Evolutionary conservation across 2,329 filamentous ascomycete species (phyloP), one percentile per base, ranked within the genome.

Genomic region (Aspergillus melleus): DNA sequence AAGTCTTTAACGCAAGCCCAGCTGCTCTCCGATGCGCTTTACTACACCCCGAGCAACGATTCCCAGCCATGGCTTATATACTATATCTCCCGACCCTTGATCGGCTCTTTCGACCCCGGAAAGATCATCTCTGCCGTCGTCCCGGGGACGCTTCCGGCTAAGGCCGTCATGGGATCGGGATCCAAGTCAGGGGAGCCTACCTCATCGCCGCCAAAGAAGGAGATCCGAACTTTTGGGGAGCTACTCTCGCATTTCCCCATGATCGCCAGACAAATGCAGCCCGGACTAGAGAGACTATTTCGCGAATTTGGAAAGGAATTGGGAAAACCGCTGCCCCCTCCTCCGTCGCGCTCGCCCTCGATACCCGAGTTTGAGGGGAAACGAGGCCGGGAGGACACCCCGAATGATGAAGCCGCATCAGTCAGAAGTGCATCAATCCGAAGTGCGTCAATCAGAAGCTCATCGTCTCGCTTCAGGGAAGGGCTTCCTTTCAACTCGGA

Each of bases 191-290:
- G 73, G 55, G 66, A 79, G 74, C 66, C 74, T n/a, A 62, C 73
- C 24, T 68, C 73, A 6, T 68, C 73, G 8, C 72, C 74, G n/a
- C 69, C 72, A 5, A 97, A 96, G 79, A 97, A 96, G 76, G 91
- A 96, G 61, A 90, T 99, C 73, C 92, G 88, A 76, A 91, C 86
- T 36, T 99, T 99, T 72, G 88, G 90, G 61, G 95, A 98, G 65
- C 83, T 99, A 14, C 83, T 99, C 47, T 90, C 91, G 66, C 88
- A 92, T 68, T 99, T 98, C 66, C 95, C 95, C 1, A 90, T 96
- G 86, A 98, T 99, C 68, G 92, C 93, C 24, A 86, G 91, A 61
- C 95, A 99, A 76, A 96, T 99, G 92, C 92, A 97, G 68, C 86
- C 89, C 2, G 95, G 95, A 0, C 78, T 99, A 36, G 94, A 99